Evolutionary conservation across 352 stramenopile species (phyloP).

Genomic region (Thalassiosira delicatula): DNA sequence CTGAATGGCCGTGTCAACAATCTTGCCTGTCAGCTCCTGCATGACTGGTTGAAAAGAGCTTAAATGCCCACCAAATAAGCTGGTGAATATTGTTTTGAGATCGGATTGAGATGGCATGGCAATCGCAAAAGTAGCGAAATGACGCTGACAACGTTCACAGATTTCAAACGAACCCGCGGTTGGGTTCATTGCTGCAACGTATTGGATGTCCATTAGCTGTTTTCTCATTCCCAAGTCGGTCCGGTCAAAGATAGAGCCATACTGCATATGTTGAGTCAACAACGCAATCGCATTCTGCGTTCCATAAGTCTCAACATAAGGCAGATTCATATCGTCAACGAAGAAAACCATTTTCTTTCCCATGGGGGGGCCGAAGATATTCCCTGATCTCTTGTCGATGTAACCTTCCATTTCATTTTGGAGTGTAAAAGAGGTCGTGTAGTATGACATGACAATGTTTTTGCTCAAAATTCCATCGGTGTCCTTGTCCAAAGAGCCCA

Average conservation of each 20-base stretch:
- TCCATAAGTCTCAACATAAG: constrained; percentile 96
- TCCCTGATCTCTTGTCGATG: constrained; percentile 95
- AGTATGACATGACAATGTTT: constrained; percentile 98
- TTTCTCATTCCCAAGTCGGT: constrained; percentile 95
- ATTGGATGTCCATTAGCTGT: constrained; percentile 95
- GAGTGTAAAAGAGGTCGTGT: constrained; percentile 93
- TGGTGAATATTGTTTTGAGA: constrained; percentile 94
- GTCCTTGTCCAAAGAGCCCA: constrained; percentile 85
- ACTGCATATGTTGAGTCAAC: constrained; percentile 95
- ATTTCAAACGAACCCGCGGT: constrained; percentile 97
- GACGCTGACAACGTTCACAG: constrained; percentile 93
- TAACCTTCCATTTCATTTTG: constrained; percentile 95
- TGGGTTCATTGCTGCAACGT: constrained; percentile 96
- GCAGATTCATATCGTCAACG: constrained; percentile 96
- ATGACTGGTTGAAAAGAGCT: constrained; percentile 84
- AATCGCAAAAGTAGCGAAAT: constrained; percentile 94
- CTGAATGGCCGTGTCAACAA: constrained; percentile 90
- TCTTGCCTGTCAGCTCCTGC: constrained; percentile 85
- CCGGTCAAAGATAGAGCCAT: constrained; percentile 94
- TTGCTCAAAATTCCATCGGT: constrained; percentile 94
- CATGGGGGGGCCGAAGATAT: constrained; percentile 93
- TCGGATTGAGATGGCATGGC: constrained; percentile 93
- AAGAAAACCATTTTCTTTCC: constrained; percentile 96
- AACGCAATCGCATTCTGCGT: constrained; percentile 95
- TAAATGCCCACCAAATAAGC: constrained; percentile 93